These are phyloP conservation scores for Piper longum DNA, from an alignment of 164 flowering plant species.

Conservation along the genomic window DNA sequence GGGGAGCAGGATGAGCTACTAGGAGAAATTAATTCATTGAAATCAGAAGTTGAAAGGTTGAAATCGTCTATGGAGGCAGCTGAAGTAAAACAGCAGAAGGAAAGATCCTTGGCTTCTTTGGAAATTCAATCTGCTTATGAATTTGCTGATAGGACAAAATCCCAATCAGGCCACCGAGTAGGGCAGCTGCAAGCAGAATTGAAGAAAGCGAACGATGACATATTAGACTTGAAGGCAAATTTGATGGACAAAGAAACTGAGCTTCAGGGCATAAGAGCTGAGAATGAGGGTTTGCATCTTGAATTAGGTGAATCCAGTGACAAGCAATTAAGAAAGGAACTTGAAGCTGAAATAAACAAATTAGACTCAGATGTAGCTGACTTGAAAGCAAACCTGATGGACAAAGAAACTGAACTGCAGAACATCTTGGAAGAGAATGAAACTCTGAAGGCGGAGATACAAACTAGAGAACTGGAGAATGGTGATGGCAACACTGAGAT, in stretches of 20 bases:
- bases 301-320: slow-evolving; percentile 23
- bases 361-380: slow-evolving; percentile 24
- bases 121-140: slow-evolving; percentile 38
- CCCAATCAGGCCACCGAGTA: slow-evolving; percentile 22
- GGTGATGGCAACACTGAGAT: slow-evolving; percentile 16
- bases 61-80: slow-evolving; percentile 39
- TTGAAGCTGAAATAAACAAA: slow-evolving; percentile 31
- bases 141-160: slow-evolving; percentile 30
- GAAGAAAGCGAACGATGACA: slow-evolving; percentile 19
- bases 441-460: slow-evolving; percentile 33
- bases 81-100: slow-evolving; percentile 41
- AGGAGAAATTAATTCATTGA: slow-evolving; percentile 22
- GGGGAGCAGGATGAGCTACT: slow-evolving; percentile 18
- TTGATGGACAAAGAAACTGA: slow-evolving; percentile 80
- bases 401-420: slow-evolving; percentile 65
- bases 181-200: slow-evolving; percentile 41
- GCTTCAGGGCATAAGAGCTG: slow-evolving; percentile 56
- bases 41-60: slow-evolving; percentile 34
- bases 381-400: slow-evolving; percentile 46
- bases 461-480: slow-evolving; percentile 23
- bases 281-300: slow-evolving; percentile 43
- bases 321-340: slow-evolving; percentile 18
- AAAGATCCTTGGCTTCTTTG: slow-evolving; percentile 24
- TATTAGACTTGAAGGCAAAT: slow-evolving; percentile 55
- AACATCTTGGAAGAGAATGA: slow-evolving; percentile 58